These are phyloP conservation scores for Zymoseptoria passerinii DNA, from an alignment of 2,329 filamentous ascomycete genomes.

Conservation along the genomic window DNA sequence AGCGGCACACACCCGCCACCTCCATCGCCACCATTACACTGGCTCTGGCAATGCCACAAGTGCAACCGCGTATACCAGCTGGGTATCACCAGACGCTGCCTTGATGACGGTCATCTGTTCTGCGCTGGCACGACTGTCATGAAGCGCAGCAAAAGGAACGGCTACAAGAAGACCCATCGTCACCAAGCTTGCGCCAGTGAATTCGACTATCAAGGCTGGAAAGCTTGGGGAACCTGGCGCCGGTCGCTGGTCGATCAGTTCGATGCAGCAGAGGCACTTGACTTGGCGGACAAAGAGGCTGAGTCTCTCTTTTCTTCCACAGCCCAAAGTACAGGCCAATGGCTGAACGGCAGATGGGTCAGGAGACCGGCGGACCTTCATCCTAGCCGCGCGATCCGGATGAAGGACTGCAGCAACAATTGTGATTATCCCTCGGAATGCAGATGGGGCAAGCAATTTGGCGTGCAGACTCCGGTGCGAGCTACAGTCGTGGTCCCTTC, in stretches of 20 bases:
- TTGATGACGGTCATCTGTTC: slow-evolving; percentile 48
- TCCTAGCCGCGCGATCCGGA: slow-evolving; percentile 1
- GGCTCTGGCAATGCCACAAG: slow-evolving; percentile 48
- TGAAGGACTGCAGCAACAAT: slow-evolving; percentile 36
- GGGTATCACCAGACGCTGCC: slow-evolving; percentile 44
- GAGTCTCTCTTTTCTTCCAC: background rate
- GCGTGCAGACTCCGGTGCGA: slow-evolving; percentile 15
- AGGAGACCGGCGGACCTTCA: slow-evolving; percentile 4
- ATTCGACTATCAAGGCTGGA: slow-evolving; percentile 48
- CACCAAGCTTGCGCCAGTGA: slow-evolving; percentile 41
- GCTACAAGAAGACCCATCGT: slow-evolving; percentile 23
- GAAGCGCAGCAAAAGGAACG: slow-evolving; percentile 27
- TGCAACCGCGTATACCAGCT: slow-evolving; percentile 42
- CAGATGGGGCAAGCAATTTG: slow-evolving; percentile 32
- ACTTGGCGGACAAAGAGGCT: slow-evolving; percentile 8
- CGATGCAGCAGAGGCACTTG: slow-evolving; percentile 18
- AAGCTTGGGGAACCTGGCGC: slow-evolving; percentile 39
- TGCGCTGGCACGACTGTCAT: slow-evolving; percentile 41
- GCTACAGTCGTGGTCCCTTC: slow-evolving; percentile 1
- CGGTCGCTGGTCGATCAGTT: slow-evolving; percentile 19
- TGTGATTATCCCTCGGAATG: slow-evolving; percentile 43
- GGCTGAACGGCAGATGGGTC: slow-evolving; percentile 15
- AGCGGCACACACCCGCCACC: slow-evolving; percentile 15
- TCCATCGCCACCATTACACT: slow-evolving; percentile 32
- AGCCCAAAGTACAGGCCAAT: slow-evolving; percentile 7